Percentiles rank a stretch among this genome's conserved stretches.
Conservation (phyloP, 176 grass and related monocot species). For the Microstegium vimineum region DNA sequence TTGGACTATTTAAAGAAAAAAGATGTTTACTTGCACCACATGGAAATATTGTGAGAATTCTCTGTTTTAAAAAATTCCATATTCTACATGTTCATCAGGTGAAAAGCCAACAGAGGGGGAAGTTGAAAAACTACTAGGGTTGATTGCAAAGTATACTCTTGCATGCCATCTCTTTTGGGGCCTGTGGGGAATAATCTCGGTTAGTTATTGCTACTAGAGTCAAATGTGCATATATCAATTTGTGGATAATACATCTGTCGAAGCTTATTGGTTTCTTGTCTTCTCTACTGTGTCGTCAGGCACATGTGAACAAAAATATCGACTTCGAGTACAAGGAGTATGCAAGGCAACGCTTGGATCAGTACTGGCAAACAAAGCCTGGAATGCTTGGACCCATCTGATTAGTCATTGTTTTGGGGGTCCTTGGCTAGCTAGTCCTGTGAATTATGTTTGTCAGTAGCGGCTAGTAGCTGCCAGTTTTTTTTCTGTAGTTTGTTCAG, state of each 20-base stretch:
- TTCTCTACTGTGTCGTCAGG: slow-evolving; percentile 24
- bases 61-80: background rate
- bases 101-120: slow-evolving; percentile 40
- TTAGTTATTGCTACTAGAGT: slow-evolving; percentile 17
- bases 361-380: slow-evolving; percentile 63
- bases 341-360: slow-evolving; percentile 61
- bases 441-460: slow-evolving; percentile 13
- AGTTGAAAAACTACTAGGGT: slow-evolving; percentile 51
- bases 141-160: slow-evolving; percentile 64
- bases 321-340: slow-evolving; percentile 87
- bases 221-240: background rate
- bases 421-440: background rate
- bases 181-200: slow-evolving; percentile 90
- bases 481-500: slow-evolving; percentile 11
- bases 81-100: slow-evolving; percentile 26
- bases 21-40: background rate
- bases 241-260: background rate
- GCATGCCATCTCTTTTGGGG: slow-evolving; percentile 87
- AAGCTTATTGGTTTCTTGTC: background rate
- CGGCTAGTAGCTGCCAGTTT: slow-evolving; percentile 1
- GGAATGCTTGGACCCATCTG: slow-evolving; percentile 28
- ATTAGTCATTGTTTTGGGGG: background rate
- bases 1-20: background rate
- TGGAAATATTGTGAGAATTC: background rate
- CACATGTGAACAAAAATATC: slow-evolving; percentile 74